Evolutionary conservation across 73 alveolate genomes (phyloP), one percentile per base, ranked within the genome.

Genomic region (Stentor coeruleus): DNA sequence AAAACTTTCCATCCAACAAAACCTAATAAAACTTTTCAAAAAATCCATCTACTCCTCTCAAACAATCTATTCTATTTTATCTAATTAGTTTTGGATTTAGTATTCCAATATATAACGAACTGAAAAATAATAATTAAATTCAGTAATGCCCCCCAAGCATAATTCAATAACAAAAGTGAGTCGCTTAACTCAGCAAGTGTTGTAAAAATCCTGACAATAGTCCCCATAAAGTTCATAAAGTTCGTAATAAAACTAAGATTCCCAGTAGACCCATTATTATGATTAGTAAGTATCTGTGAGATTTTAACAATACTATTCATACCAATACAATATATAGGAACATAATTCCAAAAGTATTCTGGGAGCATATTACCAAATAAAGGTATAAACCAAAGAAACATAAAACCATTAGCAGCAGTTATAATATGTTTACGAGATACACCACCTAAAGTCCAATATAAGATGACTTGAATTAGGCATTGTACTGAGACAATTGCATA

Each of bases 261-360:
- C 3, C 99, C 99, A 80, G 99, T 94, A 38, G 96, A 90, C 80
- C 86, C 91, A 37, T 81, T 89, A 83, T 82, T 86, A 87, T 59
- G 93, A 84, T 93, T 92, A 39, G 86, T 40, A 28, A 73, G 58
- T 35, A 94, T 90, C 82, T 94, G 96, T 3, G 99, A 93, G 31
- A 85, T 42, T 86, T 97, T 92, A 59, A 95, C 86, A 39, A 58
- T 74, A 82, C 38, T 39, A 49, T 49, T 49, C 39, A 81, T 81
- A 38, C 35, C 28, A 3, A 35, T 3, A 33, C 30, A 6, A 66
- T 15, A 15, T 30, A 15, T 33, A 15, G 91, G 3, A 92, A 60
- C 35, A 90, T 3, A 31, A 60, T 20, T 77, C 97, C 97, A 92
- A 40, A 38, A 11, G 33, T 74, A 41, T 58, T 92, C 96, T 79